These are phyloP conservation scores for Colletotrichum lupini DNA, from an alignment of 2,329 filamentous ascomycete species.

Conservation along the genomic window DNA sequence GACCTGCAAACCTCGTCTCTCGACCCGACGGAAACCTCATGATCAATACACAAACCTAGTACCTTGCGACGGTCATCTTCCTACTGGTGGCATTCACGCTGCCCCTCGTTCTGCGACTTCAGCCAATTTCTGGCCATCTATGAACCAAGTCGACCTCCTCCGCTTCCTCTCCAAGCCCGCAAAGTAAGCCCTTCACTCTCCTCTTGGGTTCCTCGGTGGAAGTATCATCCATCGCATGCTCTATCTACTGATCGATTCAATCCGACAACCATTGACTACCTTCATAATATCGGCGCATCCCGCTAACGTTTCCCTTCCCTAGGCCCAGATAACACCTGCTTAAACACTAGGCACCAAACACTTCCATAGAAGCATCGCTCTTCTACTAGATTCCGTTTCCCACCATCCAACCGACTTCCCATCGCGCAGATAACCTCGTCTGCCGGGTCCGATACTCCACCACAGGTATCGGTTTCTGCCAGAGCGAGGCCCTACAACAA, in stretches of 20 bases:
- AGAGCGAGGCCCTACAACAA: slow-evolving; percentile 70
- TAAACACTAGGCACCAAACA: slow-evolving; percentile 1
- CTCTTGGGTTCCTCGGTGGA: not conserved
- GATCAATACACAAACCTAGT: not conserved
- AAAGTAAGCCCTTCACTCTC: slow-evolving; percentile 71
- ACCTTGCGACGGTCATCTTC: slow-evolving; percentile 8
- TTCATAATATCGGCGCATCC: not conserved
- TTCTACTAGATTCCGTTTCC: slow-evolving; percentile 20
- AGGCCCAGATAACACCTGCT: slow-evolving; percentile 36
- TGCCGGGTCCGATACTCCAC: slow-evolving; percentile 86
- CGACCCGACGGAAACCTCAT: not conserved
- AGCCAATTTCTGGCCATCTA: slow-evolving; percentile 63
- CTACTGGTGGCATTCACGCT: slow-evolving; percentile 17
- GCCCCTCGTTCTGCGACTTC: slow-evolving; percentile 3
- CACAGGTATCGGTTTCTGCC: slow-evolving; percentile 85
- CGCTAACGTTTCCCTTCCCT: slow-evolving; percentile 29
- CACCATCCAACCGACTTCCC: slow-evolving; percentile 36
- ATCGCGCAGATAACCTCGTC: slow-evolving; percentile 71
- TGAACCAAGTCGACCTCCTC: slow-evolving; percentile 91
- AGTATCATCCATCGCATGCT: not conserved
- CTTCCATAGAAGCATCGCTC: slow-evolving; percentile 22
- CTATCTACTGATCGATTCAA: not conserved
- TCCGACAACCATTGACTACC: not conserved
- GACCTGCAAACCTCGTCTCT: not conserved
- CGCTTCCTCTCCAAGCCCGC: slow-evolving; percentile 94